Evolutionary conservation across 2,329 filamentous ascomycete genomes (phyloP), one percentile per base, ranked within the genome.

Genomic region (Neonectria neomacrospora): DNA sequence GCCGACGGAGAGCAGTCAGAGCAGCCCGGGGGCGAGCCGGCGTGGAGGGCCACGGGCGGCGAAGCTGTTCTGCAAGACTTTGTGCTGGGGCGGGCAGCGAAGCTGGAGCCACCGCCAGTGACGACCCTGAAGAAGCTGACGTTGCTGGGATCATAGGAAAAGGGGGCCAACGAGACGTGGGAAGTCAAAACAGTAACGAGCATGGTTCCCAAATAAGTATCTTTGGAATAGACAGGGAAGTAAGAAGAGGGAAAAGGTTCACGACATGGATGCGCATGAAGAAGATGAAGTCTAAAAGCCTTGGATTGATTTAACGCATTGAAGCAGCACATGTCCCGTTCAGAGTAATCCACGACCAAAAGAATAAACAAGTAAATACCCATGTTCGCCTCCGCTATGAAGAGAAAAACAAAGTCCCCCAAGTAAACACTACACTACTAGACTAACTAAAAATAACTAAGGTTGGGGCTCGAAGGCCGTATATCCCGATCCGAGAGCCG

Each of bases 61-160:
- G 83, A 85, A 22, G 84, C 81, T 3, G 85, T 88, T 34, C 70
- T 87, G 55, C 79, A 80, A 58, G 85, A 87, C 63, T 84, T 81
- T 65, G 74, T 86, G 50, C 77, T 83, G 63, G 83, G 79, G 8
- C 78, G 76, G 67, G 79, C 77, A 68, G 79, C 81, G 71, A 81
- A 75, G 68, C 78, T 82, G 69, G 79, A 82, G 58, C 78, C 83
- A 37, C 86, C 86, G 23, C 75, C 82, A 11, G 79, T 88, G n/a
- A 78, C 77, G 44, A 75, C 74, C 2, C 77, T 88, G 71, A 79
- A 82, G 73, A 85, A 80, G 74, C 68, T 88, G 55, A 80, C 82
- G 14, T 73, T 88, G 22, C 67, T 88, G 41, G 85, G 84, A 6
- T 84, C 74, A 72, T 75, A 52, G 61, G 28, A 37, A 23, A 45